A percentile compares a stretch with the other conserved stretches of the same genome.
Evolutionary conservation across 768 basidiomycete species (phyloP).

Genomic region (Leucosporidium creatinivorum): DNA sequence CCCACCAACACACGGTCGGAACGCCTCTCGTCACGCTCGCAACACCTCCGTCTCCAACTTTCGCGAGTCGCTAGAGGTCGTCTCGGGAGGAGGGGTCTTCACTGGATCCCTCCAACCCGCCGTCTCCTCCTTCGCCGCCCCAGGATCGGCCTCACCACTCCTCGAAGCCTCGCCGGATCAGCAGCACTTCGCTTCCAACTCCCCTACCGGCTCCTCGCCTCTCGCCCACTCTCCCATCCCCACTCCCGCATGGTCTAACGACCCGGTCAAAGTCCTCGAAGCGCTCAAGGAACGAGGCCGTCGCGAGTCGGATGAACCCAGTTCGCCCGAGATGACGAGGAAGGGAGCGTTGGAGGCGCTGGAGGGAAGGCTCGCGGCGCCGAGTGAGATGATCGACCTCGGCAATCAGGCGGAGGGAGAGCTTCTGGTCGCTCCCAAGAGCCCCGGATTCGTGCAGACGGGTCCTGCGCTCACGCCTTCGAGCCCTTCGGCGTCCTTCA

Average conservation of each 20-base stretch:
- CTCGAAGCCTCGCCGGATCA: neutral
- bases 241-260: constrained; percentile 7
- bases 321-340: constrained; percentile 66
- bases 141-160: neutral
- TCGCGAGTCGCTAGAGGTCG: constrained; percentile 80
- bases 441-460: neutral
- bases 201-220: neutral
- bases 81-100: constrained; percentile 54
- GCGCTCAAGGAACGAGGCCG: constrained; percentile 46
- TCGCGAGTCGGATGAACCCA: constrained; percentile 62
- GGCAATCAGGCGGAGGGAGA: constrained; percentile 22
- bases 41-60: constrained; percentile 83
- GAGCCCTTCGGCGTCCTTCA: constrained; percentile 3
- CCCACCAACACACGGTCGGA: constrained; percentile 30
- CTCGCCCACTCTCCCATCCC: neutral
- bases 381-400: constrained; percentile 38
- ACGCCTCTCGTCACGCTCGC: constrained; percentile 71
- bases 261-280: constrained; percentile 51
- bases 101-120: constrained; percentile 11
- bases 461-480: constrained; percentile 2
- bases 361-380: constrained; percentile 62
- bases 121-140: constrained; percentile 19
- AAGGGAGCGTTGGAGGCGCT: constrained; percentile 76
- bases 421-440: constrained; percentile 18
- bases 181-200: neutral